Base-by-base conservation (phyloP, 352 stramenopile genomes). In the Hyphochytrium catenoides region DNA sequence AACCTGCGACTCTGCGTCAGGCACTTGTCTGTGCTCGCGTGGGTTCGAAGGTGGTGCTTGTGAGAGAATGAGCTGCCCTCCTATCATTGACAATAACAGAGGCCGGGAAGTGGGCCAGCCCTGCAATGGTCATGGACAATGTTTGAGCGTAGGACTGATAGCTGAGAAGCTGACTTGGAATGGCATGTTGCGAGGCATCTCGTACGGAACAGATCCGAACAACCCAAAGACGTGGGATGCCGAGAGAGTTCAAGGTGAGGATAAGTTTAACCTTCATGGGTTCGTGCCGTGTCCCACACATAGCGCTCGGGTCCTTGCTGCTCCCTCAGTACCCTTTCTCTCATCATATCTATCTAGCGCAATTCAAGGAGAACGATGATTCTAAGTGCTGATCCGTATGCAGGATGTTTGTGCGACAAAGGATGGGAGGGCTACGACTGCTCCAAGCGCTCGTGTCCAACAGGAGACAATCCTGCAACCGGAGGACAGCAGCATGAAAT, bases 21-120 rank as follows among this genome's bases (percentile, higher is more conserved):
- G 72, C 3, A 25, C 50, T 8, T 87, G 72, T 43, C 39, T 39
- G 2, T 87, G 72, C 17, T 48, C 64, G 26, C 2, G 50, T 4
- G 71, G 71, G 12, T 87, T 79, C 51, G 75, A 58, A 12, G 70
- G 70, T n/a, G 49, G 47, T 3, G 65, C 66, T 9, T 84, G 70
- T 38, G 62, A 81, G 22, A 58, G 69, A 44, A 71, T 68, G 27
- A 34, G 15, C 9, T 68, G 57, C 16, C 55, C 57, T n/a, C n/a
- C n/a, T n/a, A n/a, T n/a, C n/a, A n/a, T n/a, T n/a, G n/a, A n/a
- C n/a, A n/a, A n/a, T n/a, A n/a, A n/a, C n/a, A n/a, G n/a, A n/a
- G n/a, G n/a, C n/a, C n/a, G n/a, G n/a, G n/a, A n/a, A n/a, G n/a
- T n/a, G n/a, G n/a, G n/a, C 8, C 6, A 17, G 16, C 48, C 51